Evolutionary conservation across 2,329 filamentous ascomycete genomes (phyloP), one percentile per base, ranked within the genome.

Genomic region (Cladosporium sp.): DNA sequence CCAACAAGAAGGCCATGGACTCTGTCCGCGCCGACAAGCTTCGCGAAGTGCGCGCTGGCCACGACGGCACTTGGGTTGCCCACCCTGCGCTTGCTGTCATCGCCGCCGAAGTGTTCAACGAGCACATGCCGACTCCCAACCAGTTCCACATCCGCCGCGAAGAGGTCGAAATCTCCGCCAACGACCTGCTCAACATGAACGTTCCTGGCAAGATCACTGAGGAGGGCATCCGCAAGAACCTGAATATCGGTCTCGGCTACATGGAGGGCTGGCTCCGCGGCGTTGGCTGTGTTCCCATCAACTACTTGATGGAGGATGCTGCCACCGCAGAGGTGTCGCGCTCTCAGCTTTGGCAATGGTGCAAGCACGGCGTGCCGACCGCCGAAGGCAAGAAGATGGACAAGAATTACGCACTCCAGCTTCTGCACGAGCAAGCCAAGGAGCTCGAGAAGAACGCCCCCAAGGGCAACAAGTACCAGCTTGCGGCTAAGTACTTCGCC

Each of bases 201-300:
- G 89, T 97, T 1, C 91, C 93, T 6, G 94, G 94, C 24, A 83
- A 85, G 73, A 83, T 99, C 72, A 97, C 93, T 66, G 93, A 97
- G 75, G 91, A 87, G 4, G 94, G 94, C 58, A 97, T 99, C 78
- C 86, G 90, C 71, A 96, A 97, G 86, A 99, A 97, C 80, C 81
- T 99, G 64, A 93, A 91, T 78, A 97, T 99, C 65, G 94, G 93
- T 37, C 84, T 99, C 5, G 89, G 89, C 52, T 99, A 99, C 78
- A 99, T 97, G 93, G 94, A 99, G 78, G 94, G 91, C 61, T 99
- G 94, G 94, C 81, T 97, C 60, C 88, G 92, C 61, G 94, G 93
- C 34, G 83, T 97, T 20, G 94, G 94, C 58, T 99, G 94, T 69
- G 92, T 97, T 54, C 94, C 94, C 49, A 97, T 97, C 78, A 97